These are phyloP conservation scores for Lipomyces spencermartinsiae DNA, from an alignment of 805 yeast species.

Conservation along the genomic window DNA sequence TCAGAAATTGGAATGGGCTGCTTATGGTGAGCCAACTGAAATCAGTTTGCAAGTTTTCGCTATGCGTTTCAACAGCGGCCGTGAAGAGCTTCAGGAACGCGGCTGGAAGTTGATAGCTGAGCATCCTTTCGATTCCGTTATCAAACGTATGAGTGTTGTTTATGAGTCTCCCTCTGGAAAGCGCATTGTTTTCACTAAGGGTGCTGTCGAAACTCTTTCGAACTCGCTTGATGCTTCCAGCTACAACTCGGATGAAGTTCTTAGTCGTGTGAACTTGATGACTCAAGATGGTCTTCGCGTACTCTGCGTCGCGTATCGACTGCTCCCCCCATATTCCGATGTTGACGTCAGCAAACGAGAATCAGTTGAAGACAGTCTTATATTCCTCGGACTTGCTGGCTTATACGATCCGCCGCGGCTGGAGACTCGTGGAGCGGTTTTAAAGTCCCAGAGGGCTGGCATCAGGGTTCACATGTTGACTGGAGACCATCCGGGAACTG, in stretches of 20 bases:
- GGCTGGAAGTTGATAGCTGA: constrained; percentile 59
- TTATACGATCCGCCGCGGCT: constrained; percentile 81
- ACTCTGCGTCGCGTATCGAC: constrained; percentile 67
- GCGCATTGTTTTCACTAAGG: constrained; percentile 60
- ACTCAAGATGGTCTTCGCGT: constrained; percentile 75
- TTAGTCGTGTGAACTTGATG: constrained; percentile 62
- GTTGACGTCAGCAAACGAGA: constrained; percentile 47
- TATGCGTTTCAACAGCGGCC: constrained; percentile 60
- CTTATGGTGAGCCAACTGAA: constrained; percentile 90
- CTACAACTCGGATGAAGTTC: constrained; percentile 48
- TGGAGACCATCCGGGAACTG: constrained; percentile 83
- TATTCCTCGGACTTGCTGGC: constrained; percentile 73
- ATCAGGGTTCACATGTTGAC: constrained; percentile 82
- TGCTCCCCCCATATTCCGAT: constrained; percentile 22
- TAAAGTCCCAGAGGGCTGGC: constrained; percentile 73
- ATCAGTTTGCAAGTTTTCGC: constrained; percentile 83
- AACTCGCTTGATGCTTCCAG: constrained; percentile 51
- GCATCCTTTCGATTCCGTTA: constrained; percentile 77
- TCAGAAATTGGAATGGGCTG: constrained; percentile 60
- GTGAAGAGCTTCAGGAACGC: constrained; percentile 50
- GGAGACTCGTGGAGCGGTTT: constrained; percentile 74
- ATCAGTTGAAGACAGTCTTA: constrained; percentile 58
- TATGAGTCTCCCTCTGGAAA: constrained; percentile 46
- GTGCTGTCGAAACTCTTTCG: constrained; percentile 78
- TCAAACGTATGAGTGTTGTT: constrained; percentile 74